Percentiles rank a stretch among this genome's conserved stretches.
Conservation (phyloP, 495 filamentous ascomycete genomes). For the Trichoderma erinaceum region DNA sequence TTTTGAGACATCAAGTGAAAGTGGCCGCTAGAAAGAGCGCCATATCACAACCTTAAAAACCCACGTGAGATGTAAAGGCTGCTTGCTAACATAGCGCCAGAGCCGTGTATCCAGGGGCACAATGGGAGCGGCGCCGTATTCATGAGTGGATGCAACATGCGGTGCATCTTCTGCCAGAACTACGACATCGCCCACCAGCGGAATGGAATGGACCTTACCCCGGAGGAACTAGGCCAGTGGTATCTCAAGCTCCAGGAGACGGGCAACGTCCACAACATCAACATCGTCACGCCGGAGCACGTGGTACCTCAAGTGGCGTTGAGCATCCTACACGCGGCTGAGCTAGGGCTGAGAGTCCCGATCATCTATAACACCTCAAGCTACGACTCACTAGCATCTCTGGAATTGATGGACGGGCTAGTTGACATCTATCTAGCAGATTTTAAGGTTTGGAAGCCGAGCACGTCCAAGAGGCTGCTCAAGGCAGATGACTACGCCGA, state of each 20-base stretch:
- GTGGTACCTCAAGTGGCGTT: constrained; percentile 72
- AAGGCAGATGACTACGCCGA: constrained; percentile 66
- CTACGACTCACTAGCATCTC: constrained; percentile 62
- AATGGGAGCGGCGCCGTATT: constrained; percentile 70
- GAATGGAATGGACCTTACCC: constrained; percentile 68
- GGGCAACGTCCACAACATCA: constrained; percentile 71
- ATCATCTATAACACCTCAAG: constrained; percentile 75
- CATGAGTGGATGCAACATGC: constrained; percentile 39
- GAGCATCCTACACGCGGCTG: constrained; percentile 59
- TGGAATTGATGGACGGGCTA: constrained; percentile 63
- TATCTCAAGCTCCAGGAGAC: constrained; percentile 69
- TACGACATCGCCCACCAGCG: constrained; percentile 70
- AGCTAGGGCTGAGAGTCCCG: constrained; percentile 59
- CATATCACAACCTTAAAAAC: neutral
- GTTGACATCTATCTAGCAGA: constrained; percentile 75
- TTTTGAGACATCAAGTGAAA: neutral
- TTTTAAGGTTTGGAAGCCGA: constrained; percentile 66
- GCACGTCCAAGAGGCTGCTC: constrained; percentile 58
- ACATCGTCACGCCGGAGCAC: constrained; percentile 70
- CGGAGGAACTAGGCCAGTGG: constrained; percentile 69
- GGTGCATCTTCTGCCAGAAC: constrained; percentile 77
- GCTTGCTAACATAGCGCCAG: constrained; percentile 26
- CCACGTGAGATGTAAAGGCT: neutral
- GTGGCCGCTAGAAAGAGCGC: neutral
- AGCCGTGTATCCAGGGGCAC: constrained; percentile 71